Evolutionary conservation across 768 basidiomycete genomes (phyloP), one percentile per base, ranked within the genome.

Genomic region (Glaciozyma martinii): DNA sequence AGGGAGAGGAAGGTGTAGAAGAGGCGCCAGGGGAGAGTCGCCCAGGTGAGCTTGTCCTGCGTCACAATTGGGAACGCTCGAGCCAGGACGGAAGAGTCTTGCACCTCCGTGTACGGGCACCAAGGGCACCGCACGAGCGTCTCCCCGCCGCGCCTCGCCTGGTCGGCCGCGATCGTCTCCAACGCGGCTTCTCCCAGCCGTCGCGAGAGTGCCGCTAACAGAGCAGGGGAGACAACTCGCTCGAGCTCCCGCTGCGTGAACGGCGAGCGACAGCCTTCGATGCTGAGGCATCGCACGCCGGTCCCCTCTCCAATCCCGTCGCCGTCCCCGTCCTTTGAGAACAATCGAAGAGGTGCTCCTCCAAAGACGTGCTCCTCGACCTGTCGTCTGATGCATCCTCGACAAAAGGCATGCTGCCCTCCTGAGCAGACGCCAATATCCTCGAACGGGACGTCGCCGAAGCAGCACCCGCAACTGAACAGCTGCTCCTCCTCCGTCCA

Each of bases 381-480:
- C 29, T 52, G 56, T n/a, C 49, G 27, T 5, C 23, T 8, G 46
- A 63, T 21, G 49, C 62, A 63, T 16, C 15, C 37, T 27, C 19
- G 12, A n/a, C 62, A 63, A 40, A 63, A 58, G 7, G 25, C 3
- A 49, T 63, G 62, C 3, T 42, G 9, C 25, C 33, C 32, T 32
- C 32, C 10, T 5, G 47, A 5, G 8, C 33, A 23, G 8, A 37
- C 18, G 43, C 10, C 23, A 21, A n/a, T 37, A 16, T 37, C 33
- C 33, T 33, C 46, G 49, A 29, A 29, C 19, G 40, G 56, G 1
- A 43, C 30, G 30, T 33, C 30, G 1, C 29, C 7, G 30, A 52
- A 63, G 37, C 62, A 63, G 56, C 62, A 63, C n/a, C 43, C 42
- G 56, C 62, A 63, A 10, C 18, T 21, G 32, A 32, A 9, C 23